Evolutionary conservation across 2,329 filamentous ascomycete species (phyloP).

Genomic region (Calonectria naviculata): DNA sequence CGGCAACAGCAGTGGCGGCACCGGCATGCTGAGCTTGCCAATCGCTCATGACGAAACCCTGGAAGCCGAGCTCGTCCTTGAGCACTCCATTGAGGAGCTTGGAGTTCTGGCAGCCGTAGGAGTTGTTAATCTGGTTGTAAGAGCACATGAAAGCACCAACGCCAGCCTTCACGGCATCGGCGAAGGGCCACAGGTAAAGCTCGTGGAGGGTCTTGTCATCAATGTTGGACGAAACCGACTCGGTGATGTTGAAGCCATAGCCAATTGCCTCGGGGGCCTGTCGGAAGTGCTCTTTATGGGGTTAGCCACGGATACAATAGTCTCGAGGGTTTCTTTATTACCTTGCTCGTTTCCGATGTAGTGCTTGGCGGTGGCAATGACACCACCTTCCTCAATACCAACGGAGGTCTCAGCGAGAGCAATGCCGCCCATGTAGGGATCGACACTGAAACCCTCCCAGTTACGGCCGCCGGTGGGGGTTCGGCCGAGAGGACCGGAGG

Average conservation of each 20-base stretch:
- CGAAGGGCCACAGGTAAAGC: slow-evolving; percentile 83
- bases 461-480: slow-evolving; percentile 61
- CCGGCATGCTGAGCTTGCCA: slow-evolving; percentile 82
- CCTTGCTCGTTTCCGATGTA: slow-evolving; percentile 78
- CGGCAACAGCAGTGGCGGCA: slow-evolving; percentile 73
- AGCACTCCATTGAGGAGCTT: slow-evolving; percentile 79
- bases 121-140: slow-evolving; percentile 85
- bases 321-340: slow-evolving; percentile 23
- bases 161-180: slow-evolving; percentile 75
- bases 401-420: slow-evolving; percentile 78
- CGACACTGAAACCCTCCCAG: slow-evolving; percentile 77
- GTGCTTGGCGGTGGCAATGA: slow-evolving; percentile 87
- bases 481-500: slow-evolving; percentile 59
- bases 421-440: slow-evolving; percentile 80
- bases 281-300: slow-evolving; percentile 73
- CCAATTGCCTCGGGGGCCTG: slow-evolving; percentile 65
- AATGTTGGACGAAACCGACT: slow-evolving; percentile 69
- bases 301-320: slow-evolving; percentile 5
- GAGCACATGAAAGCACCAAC: slow-evolving; percentile 74
- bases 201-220: slow-evolving; percentile 82
- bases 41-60: slow-evolving; percentile 84
- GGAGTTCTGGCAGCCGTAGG: slow-evolving; percentile 83
- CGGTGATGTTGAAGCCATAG: slow-evolving; percentile 69
- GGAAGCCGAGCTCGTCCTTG: slow-evolving; percentile 84
- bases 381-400: slow-evolving; percentile 84